A percentile compares a stretch with the other conserved stretches of the same genome.
phyloP scores from a whole-genome alignment of 2,329 filamentous ascomycete species.

The Coccinonectria pachysandricola region DNA sequence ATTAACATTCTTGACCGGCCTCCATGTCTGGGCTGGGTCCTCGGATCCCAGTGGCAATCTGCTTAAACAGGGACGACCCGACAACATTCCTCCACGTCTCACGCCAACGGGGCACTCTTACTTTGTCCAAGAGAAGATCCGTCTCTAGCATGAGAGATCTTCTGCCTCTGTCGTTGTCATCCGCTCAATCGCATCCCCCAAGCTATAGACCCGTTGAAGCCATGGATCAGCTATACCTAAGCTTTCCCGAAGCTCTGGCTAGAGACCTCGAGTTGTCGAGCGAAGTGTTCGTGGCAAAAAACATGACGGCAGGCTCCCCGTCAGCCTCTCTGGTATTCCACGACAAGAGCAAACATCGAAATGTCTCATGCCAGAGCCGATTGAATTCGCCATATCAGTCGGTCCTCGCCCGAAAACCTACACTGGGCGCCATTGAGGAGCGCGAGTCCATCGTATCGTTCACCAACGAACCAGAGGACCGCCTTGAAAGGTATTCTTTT shows the following conservation, averaged over 20 bases:
- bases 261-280: conserved; percentile 41
- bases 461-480: conserved; percentile 13
- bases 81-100: conserved; percentile 3
- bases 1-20: too few species aligned
- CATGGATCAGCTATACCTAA: conserved; percentile 21
- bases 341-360: conserved; percentile 12
- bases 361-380: conserved; percentile 9
- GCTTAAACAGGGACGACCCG: conserved; percentile 16
- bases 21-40: conserved; percentile 10
- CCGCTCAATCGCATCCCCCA: too few species aligned
- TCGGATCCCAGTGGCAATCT: conserved; percentile 14
- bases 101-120: conserved; percentile 9
- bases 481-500: conserved; percentile 18
- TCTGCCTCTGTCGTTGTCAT: conserved; percentile 28
- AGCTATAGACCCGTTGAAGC: too few species aligned
- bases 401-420: conserved; percentile 20
- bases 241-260: conserved; percentile 46
- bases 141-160: conserved; percentile 30
- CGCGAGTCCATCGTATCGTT: conserved; percentile 26
- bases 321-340: conserved; percentile 24
- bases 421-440: conserved; percentile 27
- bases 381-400: conserved; percentile 19
- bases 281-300: conserved; percentile 37
- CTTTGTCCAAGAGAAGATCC: conserved; percentile 21
- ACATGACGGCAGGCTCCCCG: conserved; percentile 43